These are phyloP conservation scores for Blastobotrys indianensis DNA, from an alignment of 1,139 yeast species.

Conservation along the genomic window DNA sequence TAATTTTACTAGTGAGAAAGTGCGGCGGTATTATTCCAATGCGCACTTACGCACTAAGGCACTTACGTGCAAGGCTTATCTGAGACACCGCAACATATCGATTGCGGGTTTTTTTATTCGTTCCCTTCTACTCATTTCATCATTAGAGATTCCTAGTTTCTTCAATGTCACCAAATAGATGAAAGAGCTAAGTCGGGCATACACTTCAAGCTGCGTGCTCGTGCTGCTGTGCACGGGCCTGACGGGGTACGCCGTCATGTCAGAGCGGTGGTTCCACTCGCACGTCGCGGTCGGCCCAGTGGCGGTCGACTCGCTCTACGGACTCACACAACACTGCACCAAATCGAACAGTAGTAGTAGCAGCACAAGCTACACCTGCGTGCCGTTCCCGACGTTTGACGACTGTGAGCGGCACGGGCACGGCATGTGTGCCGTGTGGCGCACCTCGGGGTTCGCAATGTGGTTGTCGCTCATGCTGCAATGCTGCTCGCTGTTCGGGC, in stretches of 20 bases:
- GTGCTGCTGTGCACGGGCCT: not conserved
- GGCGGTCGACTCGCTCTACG: not conserved
- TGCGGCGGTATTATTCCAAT: too few species aligned
- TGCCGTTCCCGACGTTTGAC: not conserved
- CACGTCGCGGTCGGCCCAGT: not conserved
- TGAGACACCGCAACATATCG: too few species aligned
- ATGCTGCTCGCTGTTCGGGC: conserved; percentile 19
- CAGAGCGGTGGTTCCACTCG: conserved; percentile 2
- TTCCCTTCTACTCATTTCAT: too few species aligned
- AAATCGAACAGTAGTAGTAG: not conserved
- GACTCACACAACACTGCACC: not conserved
- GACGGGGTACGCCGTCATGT: not conserved
- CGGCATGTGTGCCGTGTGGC: conserved; percentile 15
- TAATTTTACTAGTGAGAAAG: too few species aligned
- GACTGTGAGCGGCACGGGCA: conserved; percentile 2
- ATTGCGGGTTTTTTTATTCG: too few species aligned
- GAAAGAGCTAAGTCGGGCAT: conserved; percentile 1
- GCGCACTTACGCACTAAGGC: too few species aligned
- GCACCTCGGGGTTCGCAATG: conserved; percentile 22
- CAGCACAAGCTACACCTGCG: not conserved
- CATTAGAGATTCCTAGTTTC: too few species aligned
- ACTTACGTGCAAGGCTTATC: too few species aligned
- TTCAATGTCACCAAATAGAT: too few species aligned
- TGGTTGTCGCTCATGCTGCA: conserved; percentile 23
- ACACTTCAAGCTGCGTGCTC: not conserved